Conservation (phyloP, 2,329 filamentous ascomycete species). For the Microthyrium microscopicum region DNA sequence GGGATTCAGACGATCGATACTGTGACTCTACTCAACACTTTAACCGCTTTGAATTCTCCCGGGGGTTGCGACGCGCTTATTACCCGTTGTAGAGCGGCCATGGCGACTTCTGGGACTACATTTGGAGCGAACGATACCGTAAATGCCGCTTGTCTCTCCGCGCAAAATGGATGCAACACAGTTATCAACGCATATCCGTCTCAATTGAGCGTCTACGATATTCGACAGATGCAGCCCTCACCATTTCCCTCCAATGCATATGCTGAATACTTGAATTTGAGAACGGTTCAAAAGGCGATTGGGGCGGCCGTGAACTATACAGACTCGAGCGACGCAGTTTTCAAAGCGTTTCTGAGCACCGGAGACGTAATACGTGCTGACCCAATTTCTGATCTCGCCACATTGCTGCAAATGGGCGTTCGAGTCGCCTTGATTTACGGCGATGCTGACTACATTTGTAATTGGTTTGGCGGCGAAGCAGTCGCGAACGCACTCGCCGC, state of each 20-base stretch:
- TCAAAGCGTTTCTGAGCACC: conserved; percentile 22
- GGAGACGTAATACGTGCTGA: conserved; percentile 28
- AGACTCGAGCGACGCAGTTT: conserved; percentile 23
- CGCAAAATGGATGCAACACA: conserved; percentile 7
- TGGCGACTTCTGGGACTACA: conserved; percentile 17
- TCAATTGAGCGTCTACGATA: conserved; percentile 28
- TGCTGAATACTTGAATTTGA: conserved; percentile 33
- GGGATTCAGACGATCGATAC: conserved; percentile 40
- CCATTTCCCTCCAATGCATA: conserved; percentile 26
- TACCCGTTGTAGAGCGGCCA: conserved; percentile 17
- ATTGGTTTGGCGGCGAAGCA: conserved; percentile 59
- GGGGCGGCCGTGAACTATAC: conserved; percentile 35
- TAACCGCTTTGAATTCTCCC: conserved; percentile 28
- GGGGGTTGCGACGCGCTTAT: conserved; percentile 36
- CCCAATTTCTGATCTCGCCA: conserved; percentile 23
- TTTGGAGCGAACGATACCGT: conserved; percentile 20
- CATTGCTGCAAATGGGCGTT: conserved; percentile 25
- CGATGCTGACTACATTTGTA: conserved; percentile 40
- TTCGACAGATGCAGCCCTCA: conserved; percentile 20
- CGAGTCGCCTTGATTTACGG: conserved; percentile 55
- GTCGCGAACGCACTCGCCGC: conserved; percentile 42
- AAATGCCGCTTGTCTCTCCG: conserved; percentile 16
- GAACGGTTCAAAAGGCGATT: conserved; percentile 30
- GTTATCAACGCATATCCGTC: conserved; percentile 5
- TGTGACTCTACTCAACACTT: conserved; percentile 29